Conservation (phyloP, 306 rosid genomes). For the Vigna radiata region DNA sequence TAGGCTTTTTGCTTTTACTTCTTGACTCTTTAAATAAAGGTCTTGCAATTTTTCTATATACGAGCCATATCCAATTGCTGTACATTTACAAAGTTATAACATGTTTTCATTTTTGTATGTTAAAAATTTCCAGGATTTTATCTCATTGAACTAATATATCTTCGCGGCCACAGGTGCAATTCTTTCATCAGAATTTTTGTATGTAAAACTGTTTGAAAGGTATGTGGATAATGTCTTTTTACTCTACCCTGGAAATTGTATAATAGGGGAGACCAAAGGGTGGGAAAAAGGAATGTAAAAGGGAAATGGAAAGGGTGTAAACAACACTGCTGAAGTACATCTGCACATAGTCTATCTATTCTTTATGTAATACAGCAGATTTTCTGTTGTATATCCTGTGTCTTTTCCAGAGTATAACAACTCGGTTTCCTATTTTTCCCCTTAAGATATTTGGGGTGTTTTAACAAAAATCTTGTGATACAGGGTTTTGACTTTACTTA, state of each 20-base stretch:
- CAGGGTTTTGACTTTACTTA: not conserved
- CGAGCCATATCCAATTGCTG: constrained; percentile 22
- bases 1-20: constrained; percentile 94
- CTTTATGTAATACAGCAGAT: constrained; percentile 47
- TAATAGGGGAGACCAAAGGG: constrained; percentile 52
- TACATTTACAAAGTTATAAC: constrained; percentile 26
- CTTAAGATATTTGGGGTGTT: not conserved
- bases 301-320: constrained; percentile 42
- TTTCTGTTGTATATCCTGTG: constrained; percentile 34
- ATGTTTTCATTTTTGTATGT: constrained; percentile 34
- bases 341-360: constrained; percentile 51
- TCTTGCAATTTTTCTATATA: constrained; percentile 38
- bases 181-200: constrained; percentile 84
- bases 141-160: constrained; percentile 49
- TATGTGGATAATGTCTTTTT: constrained; percentile 56
- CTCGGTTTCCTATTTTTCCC: not conserved
- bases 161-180: constrained; percentile 56
- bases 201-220: constrained; percentile 67
- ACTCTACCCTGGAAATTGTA: constrained; percentile 62
- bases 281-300: constrained; percentile 47
- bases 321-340: constrained; percentile 47
- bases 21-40: constrained; percentile 61
- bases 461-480: not conserved
- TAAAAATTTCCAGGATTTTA: constrained; percentile 58
- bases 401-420: constrained; percentile 10